These are phyloP conservation scores for Climacium dendroides DNA, from an alignment of 225 moss, liverwort and hornwort genomes.

Conservation along the genomic window DNA sequence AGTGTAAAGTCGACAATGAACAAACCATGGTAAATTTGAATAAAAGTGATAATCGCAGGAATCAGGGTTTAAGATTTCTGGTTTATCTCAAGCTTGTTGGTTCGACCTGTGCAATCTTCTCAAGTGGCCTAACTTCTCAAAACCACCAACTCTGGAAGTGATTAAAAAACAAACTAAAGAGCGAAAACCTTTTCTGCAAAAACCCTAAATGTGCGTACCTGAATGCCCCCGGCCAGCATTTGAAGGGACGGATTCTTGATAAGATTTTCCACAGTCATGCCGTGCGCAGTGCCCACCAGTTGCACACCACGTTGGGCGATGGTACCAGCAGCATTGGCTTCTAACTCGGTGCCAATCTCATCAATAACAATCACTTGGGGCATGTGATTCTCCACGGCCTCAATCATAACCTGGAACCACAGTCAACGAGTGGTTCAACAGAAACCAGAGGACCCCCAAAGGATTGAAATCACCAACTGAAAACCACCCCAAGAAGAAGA, in stretches of 20 bases:
- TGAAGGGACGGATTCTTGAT: constrained; percentile 96
- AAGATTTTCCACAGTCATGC: constrained; percentile 88
- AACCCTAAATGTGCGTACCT: constrained; percentile 43
- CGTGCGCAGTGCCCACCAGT: constrained; percentile 95
- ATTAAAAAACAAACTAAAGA: neutral
- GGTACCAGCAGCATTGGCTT: constrained; percentile 86
- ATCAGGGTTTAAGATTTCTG: neutral
- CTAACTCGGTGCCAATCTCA: constrained; percentile 93
- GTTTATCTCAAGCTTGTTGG: neutral
- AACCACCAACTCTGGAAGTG: neutral
- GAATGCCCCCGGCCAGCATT: constrained; percentile 85
- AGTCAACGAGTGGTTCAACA: neutral
- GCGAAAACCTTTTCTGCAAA: neutral
- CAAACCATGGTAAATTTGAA: neutral
- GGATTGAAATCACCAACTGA: neutral
- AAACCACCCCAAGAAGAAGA: neutral
- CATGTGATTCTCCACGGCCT: constrained; percentile 99
- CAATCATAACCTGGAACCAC: constrained; percentile 74
- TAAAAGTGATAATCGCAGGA: neutral
- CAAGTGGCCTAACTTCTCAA: neutral
- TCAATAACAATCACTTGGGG: constrained; percentile 94
- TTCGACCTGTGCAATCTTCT: neutral
- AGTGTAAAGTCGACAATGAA: neutral
- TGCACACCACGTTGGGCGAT: constrained; percentile 96
- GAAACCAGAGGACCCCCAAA: neutral